phyloP scores from a whole-genome alignment of 495 filamentous ascomycete genomes.

The Mytilinidion resinicola region DNA sequence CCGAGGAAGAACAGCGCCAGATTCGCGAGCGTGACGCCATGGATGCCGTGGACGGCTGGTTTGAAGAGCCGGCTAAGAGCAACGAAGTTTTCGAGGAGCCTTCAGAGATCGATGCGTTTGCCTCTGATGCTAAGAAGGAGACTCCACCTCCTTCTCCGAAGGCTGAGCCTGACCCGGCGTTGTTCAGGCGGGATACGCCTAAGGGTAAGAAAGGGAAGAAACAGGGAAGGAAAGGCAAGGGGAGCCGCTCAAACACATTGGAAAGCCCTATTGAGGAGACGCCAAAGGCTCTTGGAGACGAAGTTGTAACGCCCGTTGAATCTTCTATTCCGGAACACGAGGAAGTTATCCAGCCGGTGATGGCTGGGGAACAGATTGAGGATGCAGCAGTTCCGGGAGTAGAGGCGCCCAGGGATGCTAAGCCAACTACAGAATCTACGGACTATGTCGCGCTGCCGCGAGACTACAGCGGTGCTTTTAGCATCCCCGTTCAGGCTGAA shows the following conservation, averaged over 20 bases:
- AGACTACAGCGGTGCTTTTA: no score
- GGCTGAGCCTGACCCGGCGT: slow-evolving; percentile 5
- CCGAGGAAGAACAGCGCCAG: slow-evolving; percentile 15
- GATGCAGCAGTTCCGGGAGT: no score
- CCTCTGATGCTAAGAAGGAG: neutral
- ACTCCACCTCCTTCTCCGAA: neutral
- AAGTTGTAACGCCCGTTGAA: neutral
- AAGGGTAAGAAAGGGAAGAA: slow-evolving; percentile 26
- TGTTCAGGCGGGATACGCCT: slow-evolving; percentile 17
- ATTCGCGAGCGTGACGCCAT: slow-evolving; percentile 17
- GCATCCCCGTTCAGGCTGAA: no score
- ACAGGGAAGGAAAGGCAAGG: slow-evolving; percentile 20
- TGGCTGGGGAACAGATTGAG: no score
- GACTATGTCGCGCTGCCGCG: no score
- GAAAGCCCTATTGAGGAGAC: neutral
- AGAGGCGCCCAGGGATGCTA: no score
- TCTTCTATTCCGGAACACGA: neutral
- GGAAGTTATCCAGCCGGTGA: neutral
- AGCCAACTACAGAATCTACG: no score
- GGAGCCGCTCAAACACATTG: neutral
- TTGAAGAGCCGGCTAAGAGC: slow-evolving; percentile 4
- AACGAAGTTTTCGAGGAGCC: neutral
- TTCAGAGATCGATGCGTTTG: neutral
- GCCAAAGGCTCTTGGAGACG: neutral
- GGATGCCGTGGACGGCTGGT: slow-evolving; percentile 21